A percentile compares a stretch with the other conserved stretches of the same genome.
phyloP scores from a whole-genome alignment of 345 rosid species.

The Murraya paniculata region DNA sequence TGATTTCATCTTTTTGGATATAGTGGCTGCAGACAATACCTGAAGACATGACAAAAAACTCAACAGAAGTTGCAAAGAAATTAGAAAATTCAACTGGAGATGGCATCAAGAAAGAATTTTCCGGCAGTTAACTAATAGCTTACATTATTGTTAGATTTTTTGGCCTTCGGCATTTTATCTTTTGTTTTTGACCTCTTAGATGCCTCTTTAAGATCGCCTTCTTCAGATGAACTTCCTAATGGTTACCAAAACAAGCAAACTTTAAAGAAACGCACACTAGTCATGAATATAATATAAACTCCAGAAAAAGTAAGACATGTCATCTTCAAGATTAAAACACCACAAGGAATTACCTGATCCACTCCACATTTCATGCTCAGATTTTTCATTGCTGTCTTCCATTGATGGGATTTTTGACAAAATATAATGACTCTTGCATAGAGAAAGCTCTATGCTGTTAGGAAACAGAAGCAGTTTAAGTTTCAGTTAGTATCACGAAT shows the following conservation, averaged over 20 bases:
- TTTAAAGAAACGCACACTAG: not conserved
- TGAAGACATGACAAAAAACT: constrained; percentile 19
- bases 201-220: constrained; percentile 16
- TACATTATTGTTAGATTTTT: constrained; percentile 42
- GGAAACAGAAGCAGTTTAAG: not conserved
- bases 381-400: constrained; percentile 37
- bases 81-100: not conserved
- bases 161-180: constrained; percentile 35
- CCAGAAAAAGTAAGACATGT: not conserved
- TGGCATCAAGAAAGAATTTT: not conserved
- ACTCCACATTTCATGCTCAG: constrained; percentile 76
- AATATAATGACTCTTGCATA: constrained; percentile 52
- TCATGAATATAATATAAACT: not conserved
- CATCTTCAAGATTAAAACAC: not conserved
- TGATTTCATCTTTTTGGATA: constrained; percentile 74
- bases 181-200: constrained; percentile 22
- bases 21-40: constrained; percentile 57
- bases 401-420: constrained; percentile 54
- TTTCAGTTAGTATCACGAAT: not conserved
- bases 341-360: constrained; percentile 55
- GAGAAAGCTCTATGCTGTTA: constrained; percentile 52
- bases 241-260: not conserved
- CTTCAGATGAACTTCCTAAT: constrained; percentile 25
- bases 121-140: constrained; percentile 22
- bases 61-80: not conserved